Evolutionary conservation across 805 yeast genomes (phyloP), one percentile per base, ranked within the genome.

Genomic region (Yamadazyma philogaea): DNA sequence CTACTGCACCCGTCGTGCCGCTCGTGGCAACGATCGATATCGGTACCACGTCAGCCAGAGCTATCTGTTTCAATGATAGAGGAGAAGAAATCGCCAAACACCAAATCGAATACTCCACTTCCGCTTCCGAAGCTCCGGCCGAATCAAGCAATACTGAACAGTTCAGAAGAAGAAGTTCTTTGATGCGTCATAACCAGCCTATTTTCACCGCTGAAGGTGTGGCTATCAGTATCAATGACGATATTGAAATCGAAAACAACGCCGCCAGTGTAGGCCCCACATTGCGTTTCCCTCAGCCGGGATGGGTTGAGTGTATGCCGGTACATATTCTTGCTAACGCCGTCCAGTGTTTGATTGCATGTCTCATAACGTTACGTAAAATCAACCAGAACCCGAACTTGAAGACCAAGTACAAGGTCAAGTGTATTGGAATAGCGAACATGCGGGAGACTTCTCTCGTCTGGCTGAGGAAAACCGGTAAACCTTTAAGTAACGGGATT

Each of bases 301-400:
- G 95, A 24, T 89, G 96, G 96, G 93, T 88, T 28, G 96, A 90
- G 67, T 89, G 93, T 64, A 84, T 85, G 70, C 96, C 96, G 8
- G 77, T 77, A 39, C 89, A 84, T 61, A 81, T 90, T 35, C 72
- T 88, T 51, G 84, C 83, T 49, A 84, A 88, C 55, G 90, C 89
- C 20, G 74, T 82, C 30, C 84, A 82, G 57, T 90, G 97, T 69
- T 68, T 90, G 27, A 81, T 81, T 35, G 80, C 81, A 18, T 79
- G 85, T 55, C 64, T 82, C 51, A 68, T 75, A 33, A 68, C 80
- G 21, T 66, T 84, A 52, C 74, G 82, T 47, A 71, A 70, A 42
- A 60, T 80, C 51, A 83, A 84, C 64, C 67, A 64, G 50, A 66
- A 73, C 49, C 77, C 78, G 6, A 66, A 72, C 37, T 66, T 72